Evolutionary conservation across 495 filamentous ascomycete genomes (phyloP).

Genomic region (Aspergillus leporis): DNA sequence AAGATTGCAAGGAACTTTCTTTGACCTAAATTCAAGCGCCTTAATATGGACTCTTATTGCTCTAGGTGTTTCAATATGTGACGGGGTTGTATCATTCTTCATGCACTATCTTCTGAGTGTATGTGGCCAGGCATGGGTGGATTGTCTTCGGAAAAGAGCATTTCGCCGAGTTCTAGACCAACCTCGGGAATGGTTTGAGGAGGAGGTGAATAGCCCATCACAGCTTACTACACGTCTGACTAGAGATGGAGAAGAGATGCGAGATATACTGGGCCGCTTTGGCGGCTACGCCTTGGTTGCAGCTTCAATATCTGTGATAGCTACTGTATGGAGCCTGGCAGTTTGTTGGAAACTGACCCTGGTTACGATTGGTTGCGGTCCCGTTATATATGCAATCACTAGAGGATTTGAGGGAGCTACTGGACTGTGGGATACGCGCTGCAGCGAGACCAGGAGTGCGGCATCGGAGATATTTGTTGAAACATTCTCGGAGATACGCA

Average conservation of each 20-base stretch:
- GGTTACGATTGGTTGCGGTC: slow-evolving; percentile 67
- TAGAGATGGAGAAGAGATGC: slow-evolving; percentile 84
- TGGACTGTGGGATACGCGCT: slow-evolving; percentile 68
- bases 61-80: slow-evolving; percentile 64
- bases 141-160: slow-evolving; percentile 66
- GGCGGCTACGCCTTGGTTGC: slow-evolving; percentile 67
- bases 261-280: slow-evolving; percentile 77
- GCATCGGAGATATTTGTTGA: slow-evolving; percentile 67
- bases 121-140: slow-evolving; percentile 77
- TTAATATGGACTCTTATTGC: slow-evolving; percentile 69
- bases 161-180: slow-evolving; percentile 74
- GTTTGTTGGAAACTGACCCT: slow-evolving; percentile 82
- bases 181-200: slow-evolving; percentile 82
- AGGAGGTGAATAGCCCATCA: slow-evolving; percentile 60
- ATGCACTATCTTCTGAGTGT: slow-evolving; percentile 71
- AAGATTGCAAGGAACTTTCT: slow-evolving; percentile 71
- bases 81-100: slow-evolving; percentile 62
- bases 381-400: slow-evolving; percentile 66
- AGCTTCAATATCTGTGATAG: slow-evolving; percentile 60
- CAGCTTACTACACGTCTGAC: slow-evolving; percentile 72
- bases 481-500: slow-evolving; percentile 78
- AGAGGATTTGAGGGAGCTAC: slow-evolving; percentile 61
- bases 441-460: slow-evolving; percentile 57
- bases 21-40: slow-evolving; percentile 41
- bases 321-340: slow-evolving; percentile 71